Conservation (phyloP, 1,139 yeast genomes). For the Blastobotrys ciferrii region DNA sequence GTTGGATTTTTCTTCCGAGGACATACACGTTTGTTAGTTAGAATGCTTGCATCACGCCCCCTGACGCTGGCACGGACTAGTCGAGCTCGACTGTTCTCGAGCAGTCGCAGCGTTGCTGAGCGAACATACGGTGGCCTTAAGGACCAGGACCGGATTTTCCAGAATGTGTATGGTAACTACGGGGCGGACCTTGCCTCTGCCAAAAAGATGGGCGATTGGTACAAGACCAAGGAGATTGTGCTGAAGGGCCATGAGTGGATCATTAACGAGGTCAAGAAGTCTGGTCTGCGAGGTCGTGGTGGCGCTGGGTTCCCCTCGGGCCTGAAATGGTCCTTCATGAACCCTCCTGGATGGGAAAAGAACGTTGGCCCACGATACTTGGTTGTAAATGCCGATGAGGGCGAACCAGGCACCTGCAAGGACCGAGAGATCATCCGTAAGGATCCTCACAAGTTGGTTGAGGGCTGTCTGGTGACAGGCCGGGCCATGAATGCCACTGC, state of each 20-base stretch:
- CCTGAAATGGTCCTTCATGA: slow-evolving; percentile 88
- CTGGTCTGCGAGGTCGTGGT: slow-evolving; percentile 87
- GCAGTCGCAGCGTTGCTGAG: slow-evolving; percentile 33
- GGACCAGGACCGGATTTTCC: slow-evolving; percentile 84
- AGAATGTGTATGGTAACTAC: slow-evolving; percentile 71
- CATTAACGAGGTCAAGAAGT: slow-evolving; percentile 77
- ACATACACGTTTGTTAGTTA: neutral
- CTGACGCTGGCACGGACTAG: slow-evolving; percentile 2
- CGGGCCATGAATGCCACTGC: slow-evolving; percentile 93
- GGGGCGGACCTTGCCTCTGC: slow-evolving; percentile 75
- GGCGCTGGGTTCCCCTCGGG: slow-evolving; percentile 95
- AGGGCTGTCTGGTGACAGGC: slow-evolving; percentile 83
- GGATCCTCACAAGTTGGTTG: slow-evolving; percentile 86
- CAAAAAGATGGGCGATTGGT: slow-evolving; percentile 82
- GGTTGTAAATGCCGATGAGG: slow-evolving; percentile 89
- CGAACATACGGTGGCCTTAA: slow-evolving; percentile 73
- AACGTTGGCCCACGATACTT: slow-evolving; percentile 80
- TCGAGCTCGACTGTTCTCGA: slow-evolving; percentile 14
- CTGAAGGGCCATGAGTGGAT: slow-evolving; percentile 86
- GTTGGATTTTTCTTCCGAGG: neutral
- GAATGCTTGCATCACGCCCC: slow-evolving; percentile 6
- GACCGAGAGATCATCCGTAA: slow-evolving; percentile 86
- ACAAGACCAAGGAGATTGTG: slow-evolving; percentile 81
- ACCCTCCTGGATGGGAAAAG: slow-evolving; percentile 93
- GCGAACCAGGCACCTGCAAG: slow-evolving; percentile 92